Conservation (phyloP, 2,329 filamentous ascomycete species). For the Xylaria sp. region DNA sequence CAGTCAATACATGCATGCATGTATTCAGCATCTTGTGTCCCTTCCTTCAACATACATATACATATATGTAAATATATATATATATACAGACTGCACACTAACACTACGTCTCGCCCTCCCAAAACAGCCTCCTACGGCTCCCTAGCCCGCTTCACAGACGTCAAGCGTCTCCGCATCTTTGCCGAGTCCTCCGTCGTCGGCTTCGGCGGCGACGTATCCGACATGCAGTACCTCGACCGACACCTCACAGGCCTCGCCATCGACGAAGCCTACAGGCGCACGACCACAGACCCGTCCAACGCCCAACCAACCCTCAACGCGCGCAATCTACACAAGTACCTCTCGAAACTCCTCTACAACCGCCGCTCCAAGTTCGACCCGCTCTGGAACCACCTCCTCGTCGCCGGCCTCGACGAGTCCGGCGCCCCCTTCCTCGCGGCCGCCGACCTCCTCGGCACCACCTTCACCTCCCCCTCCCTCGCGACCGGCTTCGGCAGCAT, state of each 20-base stretch:
- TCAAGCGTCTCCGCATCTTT: constrained; percentile 93
- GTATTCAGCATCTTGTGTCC: too few species aligned
- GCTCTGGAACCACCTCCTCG: constrained; percentile 94
- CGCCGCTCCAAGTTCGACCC: constrained; percentile 96
- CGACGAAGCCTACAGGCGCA: constrained; percentile 79
- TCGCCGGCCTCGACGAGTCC: constrained; percentile 85
- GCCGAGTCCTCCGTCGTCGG: constrained; percentile 86
- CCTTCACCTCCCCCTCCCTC: constrained; percentile 86
- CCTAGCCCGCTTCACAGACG: constrained; percentile 93
- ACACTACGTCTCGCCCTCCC: constrained; percentile 19
- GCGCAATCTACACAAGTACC: constrained; percentile 95
- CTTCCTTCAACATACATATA: too few species aligned
- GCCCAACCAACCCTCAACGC: constrained; percentile 74
- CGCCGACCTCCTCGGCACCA: constrained; percentile 92
- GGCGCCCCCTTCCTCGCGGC: constrained; percentile 88
- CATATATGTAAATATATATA: constrained; percentile 8
- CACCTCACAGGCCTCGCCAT: constrained; percentile 88
- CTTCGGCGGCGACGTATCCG: constrained; percentile 95
- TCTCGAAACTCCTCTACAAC: constrained; percentile 95
- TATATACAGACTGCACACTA: constrained; percentile 15
- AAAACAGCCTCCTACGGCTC: constrained; percentile 91
- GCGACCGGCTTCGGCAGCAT: constrained; percentile 95
- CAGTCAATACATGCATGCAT: constrained; percentile 50
- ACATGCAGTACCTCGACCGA: constrained; percentile 99
- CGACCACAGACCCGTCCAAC: constrained; percentile 4